Evolutionary conservation across 257 asterid genomes (phyloP).

Genomic region (Anisodus acutangulus): DNA sequence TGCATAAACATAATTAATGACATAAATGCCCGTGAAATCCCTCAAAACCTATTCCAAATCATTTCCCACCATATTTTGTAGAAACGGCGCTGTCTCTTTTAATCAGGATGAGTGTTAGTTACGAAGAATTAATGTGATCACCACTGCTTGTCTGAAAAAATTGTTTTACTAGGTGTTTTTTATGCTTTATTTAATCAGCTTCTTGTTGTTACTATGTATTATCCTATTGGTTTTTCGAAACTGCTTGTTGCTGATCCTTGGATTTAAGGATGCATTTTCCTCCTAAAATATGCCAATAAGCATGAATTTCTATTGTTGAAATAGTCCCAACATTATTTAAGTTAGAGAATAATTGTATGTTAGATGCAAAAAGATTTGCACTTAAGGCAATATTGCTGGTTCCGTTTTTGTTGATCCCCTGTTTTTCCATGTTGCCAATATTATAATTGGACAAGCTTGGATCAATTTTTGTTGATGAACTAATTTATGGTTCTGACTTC

Average conservation of each 20-base stretch:
- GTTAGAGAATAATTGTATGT: not conserved
- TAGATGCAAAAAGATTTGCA: not conserved
- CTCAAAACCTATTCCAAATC: too few relatives aligned
- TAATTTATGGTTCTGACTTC: not conserved
- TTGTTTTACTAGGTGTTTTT: not conserved
- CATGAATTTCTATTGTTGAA: too few relatives aligned
- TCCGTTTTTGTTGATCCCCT: not conserved
- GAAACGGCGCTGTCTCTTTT: too few relatives aligned
- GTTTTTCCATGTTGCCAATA: constrained; percentile 16
- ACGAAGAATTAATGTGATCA: not conserved
- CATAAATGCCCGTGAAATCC: too few relatives aligned
- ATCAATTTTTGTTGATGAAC: not conserved
- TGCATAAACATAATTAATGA: too few relatives aligned
- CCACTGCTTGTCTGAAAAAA: not conserved
- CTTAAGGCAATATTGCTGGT: not conserved
- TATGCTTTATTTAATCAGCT: not conserved
- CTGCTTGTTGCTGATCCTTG: too few relatives aligned
- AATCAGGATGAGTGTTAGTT: too few relatives aligned
- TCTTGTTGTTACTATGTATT: not conserved
- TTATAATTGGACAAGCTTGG: not conserved
- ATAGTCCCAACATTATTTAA: too few relatives aligned
- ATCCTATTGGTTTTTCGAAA: not conserved
- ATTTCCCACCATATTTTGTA: too few relatives aligned
- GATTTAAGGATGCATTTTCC: too few relatives aligned
- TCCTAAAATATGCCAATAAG: too few relatives aligned